These are phyloP conservation scores for Dothistroma septosporum DNA, from an alignment of 2,329 filamentous ascomycete genomes.

Conservation along the genomic window DNA sequence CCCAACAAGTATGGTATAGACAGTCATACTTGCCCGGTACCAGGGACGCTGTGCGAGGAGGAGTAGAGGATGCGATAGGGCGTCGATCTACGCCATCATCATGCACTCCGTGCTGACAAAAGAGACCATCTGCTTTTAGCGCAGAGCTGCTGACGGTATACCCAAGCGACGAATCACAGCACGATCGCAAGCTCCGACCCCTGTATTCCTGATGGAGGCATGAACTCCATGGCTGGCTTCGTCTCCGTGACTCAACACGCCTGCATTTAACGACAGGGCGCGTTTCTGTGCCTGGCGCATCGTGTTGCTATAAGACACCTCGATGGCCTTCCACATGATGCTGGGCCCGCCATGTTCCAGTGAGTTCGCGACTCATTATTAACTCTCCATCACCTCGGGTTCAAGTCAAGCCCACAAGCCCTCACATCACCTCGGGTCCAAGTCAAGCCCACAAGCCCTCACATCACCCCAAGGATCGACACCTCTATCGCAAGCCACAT, in stretches of 20 bases:
- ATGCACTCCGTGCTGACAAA: constrained; percentile 4
- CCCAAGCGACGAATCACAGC: constrained; percentile 6
- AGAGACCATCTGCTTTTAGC: background rate
- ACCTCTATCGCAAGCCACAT: constrained; percentile 3
- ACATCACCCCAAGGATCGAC: background rate
- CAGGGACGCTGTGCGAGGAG: background rate
- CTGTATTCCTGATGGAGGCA: background rate
- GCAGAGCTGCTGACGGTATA: background rate
- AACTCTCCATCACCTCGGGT: constrained; percentile 3
- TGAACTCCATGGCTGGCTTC: background rate
- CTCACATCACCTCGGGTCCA: background rate
- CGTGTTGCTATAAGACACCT: constrained; percentile 3
- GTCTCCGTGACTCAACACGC: constrained; percentile 4
- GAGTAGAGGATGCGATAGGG: background rate
- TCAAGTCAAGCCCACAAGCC: background rate
- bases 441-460: too few species aligned
- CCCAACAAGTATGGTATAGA: background rate
- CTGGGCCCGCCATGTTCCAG: background rate
- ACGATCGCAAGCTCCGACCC: constrained; percentile 3
- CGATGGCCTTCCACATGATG: background rate
- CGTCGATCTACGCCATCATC: background rate
- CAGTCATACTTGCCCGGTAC: background rate
- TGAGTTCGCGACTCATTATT: background rate
- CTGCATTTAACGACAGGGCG: background rate
- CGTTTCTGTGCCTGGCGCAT: background rate